Evolutionary conservation across 2,329 filamentous ascomycete species (phyloP), one percentile per base, ranked within the genome.

Genomic region (Lachnellula subtilissima): DNA sequence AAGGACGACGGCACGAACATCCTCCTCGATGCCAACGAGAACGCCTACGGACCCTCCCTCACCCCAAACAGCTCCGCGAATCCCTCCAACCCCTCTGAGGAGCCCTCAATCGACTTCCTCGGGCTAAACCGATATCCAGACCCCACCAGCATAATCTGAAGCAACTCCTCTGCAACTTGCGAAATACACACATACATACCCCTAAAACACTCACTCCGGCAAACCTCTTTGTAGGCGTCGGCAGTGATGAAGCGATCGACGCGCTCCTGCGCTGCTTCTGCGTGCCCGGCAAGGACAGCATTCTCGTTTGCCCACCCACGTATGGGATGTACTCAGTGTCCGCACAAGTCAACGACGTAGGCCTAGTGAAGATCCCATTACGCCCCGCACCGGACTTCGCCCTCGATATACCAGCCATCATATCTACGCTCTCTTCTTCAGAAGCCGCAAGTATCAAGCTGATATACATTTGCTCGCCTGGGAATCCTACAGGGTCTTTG

Each of bases 321-420:
- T 99, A 99, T 72, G 94, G 94, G 75, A 99, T 99, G 94, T 99
- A 99, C 77, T 79, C 84, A 48, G 94, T 99, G 17, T 95, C 90
- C 6, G 94, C 94, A 1, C 88, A 95, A 70, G 87, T 97, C 64
- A 99, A 99, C 76, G 94, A 97, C 69, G 80, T 99, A 19, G 81
- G 81, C 47, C 83, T 97, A 25, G 87, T 95, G 64, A 90, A 88
- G 70, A 85, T 97, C n/a, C 91, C 92, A 0, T 78, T 97, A 22
- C 80, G 89, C 48, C 79, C 82, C 1, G 82, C 85, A 1, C 86
- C 89, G 1, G 77, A 73, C 4, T 99, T 97, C 72, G 79, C 78
- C 46, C 79, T 97, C 64, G 85, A 94, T 72, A 77, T 89, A 2
- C 75, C 82, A 8, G 82, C 83, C 58, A 85, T 99, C 65, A 79